phyloP scores from a whole-genome alignment of 1,284 basidiomycete species.

The Baeospora myosura region DNA sequence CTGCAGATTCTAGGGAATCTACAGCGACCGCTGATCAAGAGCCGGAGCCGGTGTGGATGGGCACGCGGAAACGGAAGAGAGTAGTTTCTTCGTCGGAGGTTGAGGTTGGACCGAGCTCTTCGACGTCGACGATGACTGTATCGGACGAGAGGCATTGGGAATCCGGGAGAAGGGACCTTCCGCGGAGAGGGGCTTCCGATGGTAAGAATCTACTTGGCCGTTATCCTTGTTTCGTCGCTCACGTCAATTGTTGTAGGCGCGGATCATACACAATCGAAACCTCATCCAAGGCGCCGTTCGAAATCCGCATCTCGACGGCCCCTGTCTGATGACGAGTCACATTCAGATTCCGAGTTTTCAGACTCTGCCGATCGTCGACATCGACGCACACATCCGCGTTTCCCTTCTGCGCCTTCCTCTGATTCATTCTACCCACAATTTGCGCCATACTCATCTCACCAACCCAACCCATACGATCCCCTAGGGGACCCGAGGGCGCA shows the following conservation, averaged over 20 bases:
- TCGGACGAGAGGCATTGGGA: neutral
- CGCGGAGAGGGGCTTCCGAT: neutral
- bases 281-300: constrained; percentile 10
- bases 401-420: constrained; percentile 4
- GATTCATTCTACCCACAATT: neutral
- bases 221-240: neutral
- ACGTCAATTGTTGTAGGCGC: neutral
- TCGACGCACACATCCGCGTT: constrained; percentile 3
- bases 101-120: neutral
- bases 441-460: neutral
- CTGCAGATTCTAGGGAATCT: neutral
- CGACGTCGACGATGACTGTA: neutral
- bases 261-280: constrained; percentile 2
- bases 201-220: neutral
- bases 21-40: neutral
- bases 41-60: neutral
- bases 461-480: constrained; percentile 3
- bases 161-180: neutral
- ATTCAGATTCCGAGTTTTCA: constrained; percentile 11
- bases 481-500: constrained; percentile 26
- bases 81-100: constrained; percentile 8
- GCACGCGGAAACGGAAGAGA: constrained; percentile 16
- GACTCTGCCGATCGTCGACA: neutral
- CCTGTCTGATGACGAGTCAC: constrained; percentile 7
- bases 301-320: constrained; percentile 14